Base-by-base conservation (phyloP, 164 flowering plant genomes). In the Chloranthus sessilifolius region DNA sequence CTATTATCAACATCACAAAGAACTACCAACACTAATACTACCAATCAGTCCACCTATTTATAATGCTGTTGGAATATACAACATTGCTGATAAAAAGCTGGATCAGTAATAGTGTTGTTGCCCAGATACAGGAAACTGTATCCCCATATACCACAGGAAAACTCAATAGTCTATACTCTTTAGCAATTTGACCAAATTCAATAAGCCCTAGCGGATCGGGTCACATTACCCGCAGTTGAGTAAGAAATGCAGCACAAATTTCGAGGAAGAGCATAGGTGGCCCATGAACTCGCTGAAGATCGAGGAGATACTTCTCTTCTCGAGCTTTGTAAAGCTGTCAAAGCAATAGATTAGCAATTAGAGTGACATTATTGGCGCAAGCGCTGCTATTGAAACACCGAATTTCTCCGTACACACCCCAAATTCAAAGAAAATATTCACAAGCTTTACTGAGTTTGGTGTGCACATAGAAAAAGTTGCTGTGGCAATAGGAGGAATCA, bases 321-420 rank as follows among this genome's bases (percentile, higher is more conserved):
- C 17, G 22, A 11, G 60, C 56, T 52, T 63, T 62, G 57, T 70
- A 70, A 27, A 70, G 68, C 74, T 70, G 74, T 17, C 26, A 41
- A 26, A 26, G 35, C 17, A 17, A 23, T 17, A 17, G 19, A 31
- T 19, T 17, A 16, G n/a, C n/a, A n/a, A n/a, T n/a, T n/a, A n/a
- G n/a, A n/a, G n/a, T n/a, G n/a, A n/a, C n/a, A n/a, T 10, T 3
- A 34, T 2, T 3, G 38, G 2, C 4, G 11, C 7, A 34, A n/a
- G 12, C 11, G 12, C 4, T 15, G n/a, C 33, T 9, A 29, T 29
- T 5, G 9, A 29, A 5, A 4, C 33, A 29, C 5, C 9, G 33
- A 5, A 29, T 29, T 9, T 4, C 5, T 9, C 33, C 33, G 9
- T 29, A 5, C 33, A 29, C 33, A 29, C 6, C 6, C 33, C 33